Base-by-base conservation (phyloP, 192 early-diverging fungal species). In the Backusella sp. region DNA sequence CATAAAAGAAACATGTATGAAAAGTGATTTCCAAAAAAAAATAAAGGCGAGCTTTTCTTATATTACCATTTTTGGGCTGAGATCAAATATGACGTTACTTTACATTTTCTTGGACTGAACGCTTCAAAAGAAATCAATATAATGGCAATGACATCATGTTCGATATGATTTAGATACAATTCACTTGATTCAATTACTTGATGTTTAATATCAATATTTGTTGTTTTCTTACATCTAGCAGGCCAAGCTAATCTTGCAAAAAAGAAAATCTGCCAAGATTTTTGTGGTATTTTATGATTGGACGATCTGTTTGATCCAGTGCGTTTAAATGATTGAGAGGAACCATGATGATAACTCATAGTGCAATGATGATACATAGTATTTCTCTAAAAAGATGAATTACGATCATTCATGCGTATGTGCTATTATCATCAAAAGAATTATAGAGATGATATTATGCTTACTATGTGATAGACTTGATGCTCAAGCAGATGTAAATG, bases 21-120 rank as follows among this genome's bases (percentile, higher is more conserved):
- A 59, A 11, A 26, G 9, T 49, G 46, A 0, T 49, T 39, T 6
- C 19, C 42, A 19, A 44, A 59, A 56, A 56, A n/a, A 32, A 32
- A 32, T 32, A 12, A 23, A 26, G 21, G 9, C 23, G 21, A 59
- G n/a, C 9, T 2, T 59, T 59, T 59, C 23, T 59, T 59, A 59
- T 23, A 26, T 59, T 26, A 7, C 17, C 52, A 44, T 44, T 49
- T 49, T 49, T 49, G 42, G 11, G 53, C 53, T 59, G 53, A 59
- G 53, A 59, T 59, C 53, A 59, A 59, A 59, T 59, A 62, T 62
- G 56, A 62, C 56, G 56, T 62, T 62, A 4, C 3, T 28, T 62
- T 28, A 28, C 26, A 28, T 62, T 62, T 62, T 62, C 26, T 62
- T 62, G 21, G 56, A 62, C n/a, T 26, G 56, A 62, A 21, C 0